Percentiles rank a stretch among this genome's conserved stretches.
phyloP scores from a whole-genome alignment of 2,329 filamentous ascomycete species.

The Sporothrix brunneoviolacea region DNA sequence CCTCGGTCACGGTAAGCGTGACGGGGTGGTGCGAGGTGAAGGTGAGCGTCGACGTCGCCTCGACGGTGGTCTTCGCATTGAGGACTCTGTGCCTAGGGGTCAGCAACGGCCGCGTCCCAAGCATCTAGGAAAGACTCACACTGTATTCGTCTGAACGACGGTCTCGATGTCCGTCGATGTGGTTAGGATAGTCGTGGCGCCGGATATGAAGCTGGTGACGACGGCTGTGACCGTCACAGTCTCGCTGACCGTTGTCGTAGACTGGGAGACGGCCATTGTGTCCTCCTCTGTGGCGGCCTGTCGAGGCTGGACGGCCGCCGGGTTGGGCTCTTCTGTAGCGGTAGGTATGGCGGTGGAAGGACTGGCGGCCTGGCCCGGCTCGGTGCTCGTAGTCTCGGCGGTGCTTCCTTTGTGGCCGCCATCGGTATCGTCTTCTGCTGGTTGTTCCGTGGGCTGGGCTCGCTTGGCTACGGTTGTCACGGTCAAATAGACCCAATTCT shows the following conservation, averaged over 20 bases:
- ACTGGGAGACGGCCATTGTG: slow-evolving; percentile 6
- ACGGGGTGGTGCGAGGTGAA: slow-evolving; percentile 13
- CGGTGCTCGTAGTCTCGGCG: too few relatives aligned
- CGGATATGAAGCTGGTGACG: slow-evolving; percentile 3
- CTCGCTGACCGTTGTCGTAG: slow-evolving; percentile 11
- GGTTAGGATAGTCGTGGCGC: slow-evolving; percentile 4
- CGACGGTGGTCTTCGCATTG: slow-evolving; percentile 18
- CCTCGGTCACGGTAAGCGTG: slow-evolving; percentile 17
- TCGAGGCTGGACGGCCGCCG: neutral
- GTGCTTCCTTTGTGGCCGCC: neutral
- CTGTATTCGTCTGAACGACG: slow-evolving; percentile 14
- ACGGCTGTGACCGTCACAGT: slow-evolving; percentile 11
- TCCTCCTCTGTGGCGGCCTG: slow-evolving; percentile 11
- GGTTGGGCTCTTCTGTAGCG: neutral
- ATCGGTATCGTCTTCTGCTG: neutral
- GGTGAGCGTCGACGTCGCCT: slow-evolving; percentile 18
- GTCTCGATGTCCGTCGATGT: slow-evolving; percentile 9
- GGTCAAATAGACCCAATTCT: slow-evolving; percentile 19
- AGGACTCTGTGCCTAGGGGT: slow-evolving; percentile 8
- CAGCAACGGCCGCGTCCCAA: neutral
- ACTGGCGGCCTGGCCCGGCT: neutral
- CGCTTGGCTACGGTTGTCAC: slow-evolving; percentile 7
- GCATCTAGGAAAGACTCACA: slow-evolving; percentile 3
- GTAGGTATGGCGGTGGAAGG: neutral
- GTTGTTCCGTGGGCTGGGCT: neutral